Base-by-base conservation (phyloP, 257 asterid genomes). In the Capsicum baccatum region DNA sequence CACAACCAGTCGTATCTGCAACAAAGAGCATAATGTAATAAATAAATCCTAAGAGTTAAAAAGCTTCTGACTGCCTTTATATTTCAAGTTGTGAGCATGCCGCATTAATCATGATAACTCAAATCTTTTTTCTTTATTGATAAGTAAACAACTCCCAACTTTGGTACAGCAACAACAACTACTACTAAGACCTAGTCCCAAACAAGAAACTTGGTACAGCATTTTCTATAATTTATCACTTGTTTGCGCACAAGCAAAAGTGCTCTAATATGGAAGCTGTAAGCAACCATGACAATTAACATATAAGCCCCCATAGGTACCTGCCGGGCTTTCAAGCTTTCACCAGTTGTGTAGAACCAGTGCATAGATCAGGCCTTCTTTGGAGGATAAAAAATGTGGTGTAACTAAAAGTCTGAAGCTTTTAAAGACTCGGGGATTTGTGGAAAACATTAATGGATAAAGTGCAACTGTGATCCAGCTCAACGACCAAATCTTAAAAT, bases 1-100 rank as follows among this genome's bases (percentile, higher is more conserved):
- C 98, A 90, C 82, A 96, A 88, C 99, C 98, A 94, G 83, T 96
- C 99, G 69, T 92, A 92, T 90, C 99, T 96, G 92, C 85, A 89
- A 89, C 79, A 37, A 70, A 82, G 55, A 54, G 26, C 62, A 58
- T 56, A 83, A 60, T 76, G 14, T 76, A 76, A 76, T 10, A 6
- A 19, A 76, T 48, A 76, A 73, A 76, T 50, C 58, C 48, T 13
- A 52, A 48, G 58, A 47, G 17, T 33, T 3, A 52, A 52, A 7
- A 76, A 19, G 6, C 54, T 69, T 39, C 42, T 69, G 79, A 37
- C 11, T 39, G 26, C 79, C 21, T 39, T 39, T 3, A 68, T 15
- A 68, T 48, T 47, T 71, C 58, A n/a, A 71, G 80, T n/a, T 70
- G 11, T 71, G n/a, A 47, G 58, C 58, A 71, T 71, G 80, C 35